Evolutionary conservation across 805 yeast species (phyloP), one percentile per base, ranked within the genome.

Genomic region (Lachancea waltii): DNA sequence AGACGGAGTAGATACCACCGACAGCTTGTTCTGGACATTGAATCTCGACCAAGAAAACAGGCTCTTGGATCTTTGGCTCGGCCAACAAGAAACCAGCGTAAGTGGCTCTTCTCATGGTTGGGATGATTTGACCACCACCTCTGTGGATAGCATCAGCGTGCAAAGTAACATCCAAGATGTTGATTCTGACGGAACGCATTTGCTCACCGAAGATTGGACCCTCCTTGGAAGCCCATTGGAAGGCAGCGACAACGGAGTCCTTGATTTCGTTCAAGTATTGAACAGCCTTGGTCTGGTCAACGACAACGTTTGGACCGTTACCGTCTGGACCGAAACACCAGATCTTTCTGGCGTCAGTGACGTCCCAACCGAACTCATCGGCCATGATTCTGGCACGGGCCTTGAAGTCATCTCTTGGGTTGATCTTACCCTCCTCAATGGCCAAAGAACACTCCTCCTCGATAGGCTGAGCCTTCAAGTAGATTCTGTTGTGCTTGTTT

Each of bases 321-420:
- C 97, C 97, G 67, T 90, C 98, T 69, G 98, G 97, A 77, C 98
- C 98, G 87, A 90, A 90, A 84, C 96, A 86, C 98, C 98, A 90
- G 68, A 90, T 92, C 92, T 92, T 90, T 84, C 98, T 89, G 74
- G 97, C 98, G 68, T 90, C 98, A 60, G 96, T 80, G 68, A 92
- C 97, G 69, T 90, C 97, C 98, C 98, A 90, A 60, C 90, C 96
- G 82, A 72, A 92, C 70, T 92, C 95, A 70, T 90, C 97, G 67
- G 97, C 97, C 79, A 90, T 77, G 67, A 85, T 63, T 82, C 97
- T 89, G 61, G 97, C 98, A 80, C 98, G 89, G 62, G 85, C 84
- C 81, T 90, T 90, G 85, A 90, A 78, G 77, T 90, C 98, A 64
- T 90, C 97, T 74, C 90, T 82, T 69, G 97, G 85, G 73, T 78